phyloP scores from a whole-genome alignment of 2,329 filamentous ascomycete species.

The Diaporthe longicolla region DNA sequence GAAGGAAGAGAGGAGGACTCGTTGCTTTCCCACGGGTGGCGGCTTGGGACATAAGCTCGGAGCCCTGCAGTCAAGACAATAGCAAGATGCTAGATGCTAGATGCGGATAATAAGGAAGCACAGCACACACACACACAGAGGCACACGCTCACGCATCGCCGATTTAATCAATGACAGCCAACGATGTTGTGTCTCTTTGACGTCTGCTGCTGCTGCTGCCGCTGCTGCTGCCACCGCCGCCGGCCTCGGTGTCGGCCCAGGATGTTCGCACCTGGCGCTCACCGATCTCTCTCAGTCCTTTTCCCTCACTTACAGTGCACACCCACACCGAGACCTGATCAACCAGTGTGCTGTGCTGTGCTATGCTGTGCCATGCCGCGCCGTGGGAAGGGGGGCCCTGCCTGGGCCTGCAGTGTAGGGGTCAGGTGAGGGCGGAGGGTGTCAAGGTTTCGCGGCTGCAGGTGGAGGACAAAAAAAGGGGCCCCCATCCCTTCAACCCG shows the following conservation, averaged over 20 bases:
- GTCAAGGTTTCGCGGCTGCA: constrained; percentile 22
- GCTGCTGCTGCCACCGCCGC: neutral
- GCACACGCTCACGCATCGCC: too few relatives aligned
- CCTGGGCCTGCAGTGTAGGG: too few relatives aligned
- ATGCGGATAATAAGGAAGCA: constrained; percentile 11
- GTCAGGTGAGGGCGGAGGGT: constrained; percentile 21
- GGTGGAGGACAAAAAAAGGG: constrained; percentile 30
- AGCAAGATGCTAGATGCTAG: constrained; percentile 30
- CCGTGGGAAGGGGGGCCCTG: constrained; percentile 1
- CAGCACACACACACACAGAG: neutral
- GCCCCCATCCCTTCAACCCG: constrained; percentile 18
- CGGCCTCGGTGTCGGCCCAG: neutral
- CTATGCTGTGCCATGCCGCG: constrained; percentile 1
- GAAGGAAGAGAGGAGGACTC: constrained; percentile 1
- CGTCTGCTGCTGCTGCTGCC: neutral
- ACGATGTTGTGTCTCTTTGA: neutral
- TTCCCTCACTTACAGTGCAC: constrained; percentile 11
- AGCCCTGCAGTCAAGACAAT: constrained; percentile 33
- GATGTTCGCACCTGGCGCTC: neutral
- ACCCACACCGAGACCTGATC: constrained; percentile 28
- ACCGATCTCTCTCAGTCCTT: neutral
- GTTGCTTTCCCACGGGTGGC: neutral
- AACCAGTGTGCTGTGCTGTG: neutral
- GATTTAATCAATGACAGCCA: constrained; percentile 20
- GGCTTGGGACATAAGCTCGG: constrained; percentile 16